These are phyloP conservation scores for Chrysanthemum lavandulifolium DNA, from an alignment of 129 eudicot genomes.

Conservation along the genomic window DNA sequence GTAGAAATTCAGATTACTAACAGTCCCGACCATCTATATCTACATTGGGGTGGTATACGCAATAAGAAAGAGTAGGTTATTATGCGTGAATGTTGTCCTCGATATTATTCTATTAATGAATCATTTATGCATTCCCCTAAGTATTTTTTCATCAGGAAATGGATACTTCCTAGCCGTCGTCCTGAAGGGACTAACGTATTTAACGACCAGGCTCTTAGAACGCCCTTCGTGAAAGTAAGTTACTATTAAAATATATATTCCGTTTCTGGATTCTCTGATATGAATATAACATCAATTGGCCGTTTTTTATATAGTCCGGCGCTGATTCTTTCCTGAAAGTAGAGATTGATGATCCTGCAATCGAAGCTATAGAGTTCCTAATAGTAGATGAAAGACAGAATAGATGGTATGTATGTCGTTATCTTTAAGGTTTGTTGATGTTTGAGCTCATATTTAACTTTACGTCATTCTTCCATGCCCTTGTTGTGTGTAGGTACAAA, in stretches of 20 bases:
- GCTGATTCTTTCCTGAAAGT: constrained; percentile 53
- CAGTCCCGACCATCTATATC: constrained; percentile 45
- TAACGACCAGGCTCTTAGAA: constrained; percentile 79
- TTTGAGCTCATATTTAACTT: constrained; percentile 6
- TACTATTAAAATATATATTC: no score
- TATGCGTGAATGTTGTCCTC: constrained; percentile 14
- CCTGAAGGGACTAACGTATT: constrained; percentile 75
- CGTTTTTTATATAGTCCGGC: constrained; percentile 63
- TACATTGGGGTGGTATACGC: constrained; percentile 81
- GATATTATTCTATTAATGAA: constrained; percentile 7
- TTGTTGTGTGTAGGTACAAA: constrained; percentile 56
- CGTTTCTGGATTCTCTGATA: not conserved
- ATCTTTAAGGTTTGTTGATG: constrained; percentile 7
- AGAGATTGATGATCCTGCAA: constrained; percentile 82
- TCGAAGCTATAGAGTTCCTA: constrained; percentile 84
- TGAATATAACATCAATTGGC: constrained; percentile 2
- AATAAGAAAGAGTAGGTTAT: constrained; percentile 50
- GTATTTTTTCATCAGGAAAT: constrained; percentile 36
- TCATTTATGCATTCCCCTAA: not conserved
- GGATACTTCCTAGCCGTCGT: constrained; percentile 65
- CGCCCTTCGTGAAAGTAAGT: constrained; percentile 57
- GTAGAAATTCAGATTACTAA: constrained; percentile 63
- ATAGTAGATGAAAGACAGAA: constrained; percentile 77
- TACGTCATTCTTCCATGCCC: constrained; percentile 9
- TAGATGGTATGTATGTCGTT: constrained; percentile 49